Conservation (phyloP, 2,329 filamentous ascomycete species). For the Chaetoscypha palmicola region DNA sequence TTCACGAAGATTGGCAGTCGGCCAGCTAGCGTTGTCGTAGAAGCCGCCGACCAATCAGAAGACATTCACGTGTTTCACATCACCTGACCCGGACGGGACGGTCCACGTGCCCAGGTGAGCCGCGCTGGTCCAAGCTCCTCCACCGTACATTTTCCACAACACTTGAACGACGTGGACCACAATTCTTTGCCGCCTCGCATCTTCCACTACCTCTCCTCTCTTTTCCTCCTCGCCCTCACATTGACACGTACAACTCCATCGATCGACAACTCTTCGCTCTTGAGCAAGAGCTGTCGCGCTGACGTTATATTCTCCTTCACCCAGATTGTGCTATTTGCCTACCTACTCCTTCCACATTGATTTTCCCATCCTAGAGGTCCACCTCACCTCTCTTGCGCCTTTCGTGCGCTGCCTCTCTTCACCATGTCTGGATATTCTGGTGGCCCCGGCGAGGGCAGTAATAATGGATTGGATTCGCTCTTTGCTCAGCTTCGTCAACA, state of each 20-base stretch:
- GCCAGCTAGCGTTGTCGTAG: too few species aligned
- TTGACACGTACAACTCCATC: slow-evolving; percentile 2
- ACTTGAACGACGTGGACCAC: too few species aligned
- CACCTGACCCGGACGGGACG: too few species aligned
- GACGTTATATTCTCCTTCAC: slow-evolving; percentile 5
- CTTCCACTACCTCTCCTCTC: slow-evolving; percentile 3
- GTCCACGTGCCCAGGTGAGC: too few species aligned
- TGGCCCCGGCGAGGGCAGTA: slow-evolving; percentile 21
- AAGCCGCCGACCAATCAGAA: not conserved
- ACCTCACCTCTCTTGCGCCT: too few species aligned
- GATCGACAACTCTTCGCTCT: slow-evolving; percentile 7
- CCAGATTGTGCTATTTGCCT: too few species aligned
- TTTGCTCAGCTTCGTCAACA: slow-evolving; percentile 31
- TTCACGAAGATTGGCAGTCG: too few species aligned
- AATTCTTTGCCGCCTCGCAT: not conserved
- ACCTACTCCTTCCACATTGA: too few species aligned
- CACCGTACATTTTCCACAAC: not conserved
- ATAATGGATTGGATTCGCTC: slow-evolving; percentile 29
- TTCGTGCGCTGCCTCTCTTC: slow-evolving; percentile 26
- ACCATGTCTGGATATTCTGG: slow-evolving; percentile 32
- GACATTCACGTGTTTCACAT: too few species aligned
- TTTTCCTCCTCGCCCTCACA: slow-evolving; percentile 1
- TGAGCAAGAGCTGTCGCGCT: slow-evolving; percentile 10
- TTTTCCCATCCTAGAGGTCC: too few species aligned
- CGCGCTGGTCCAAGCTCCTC: slow-evolving; percentile 5